phyloP scores from a whole-genome alignment of 495 filamentous ascomycete species.

The Penicillium roqueforti region DNA sequence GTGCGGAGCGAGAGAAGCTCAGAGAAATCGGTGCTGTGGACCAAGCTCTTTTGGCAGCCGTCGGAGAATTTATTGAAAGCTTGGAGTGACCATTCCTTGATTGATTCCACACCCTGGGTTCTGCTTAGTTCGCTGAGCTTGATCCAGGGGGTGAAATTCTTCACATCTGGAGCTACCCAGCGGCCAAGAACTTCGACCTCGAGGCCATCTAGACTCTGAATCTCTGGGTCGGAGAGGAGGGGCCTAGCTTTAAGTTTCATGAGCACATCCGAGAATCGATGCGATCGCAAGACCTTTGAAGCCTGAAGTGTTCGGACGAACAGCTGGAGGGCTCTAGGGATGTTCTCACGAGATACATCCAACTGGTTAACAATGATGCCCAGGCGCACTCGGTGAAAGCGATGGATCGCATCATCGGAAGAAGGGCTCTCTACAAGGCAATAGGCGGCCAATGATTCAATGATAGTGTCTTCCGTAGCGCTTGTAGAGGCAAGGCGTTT shows the following conservation, averaged over 20 bases:
- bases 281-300: constrained; percentile 69
- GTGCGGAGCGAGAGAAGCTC: constrained; percentile 64
- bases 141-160: constrained; percentile 85
- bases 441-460: constrained; percentile 75
- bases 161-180: constrained; percentile 81
- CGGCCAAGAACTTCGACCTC: constrained; percentile 75
- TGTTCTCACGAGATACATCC: constrained; percentile 39
- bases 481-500: constrained; percentile 55
- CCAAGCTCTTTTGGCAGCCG: constrained; percentile 54
- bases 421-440: constrained; percentile 78
- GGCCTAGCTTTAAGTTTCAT: constrained; percentile 62
- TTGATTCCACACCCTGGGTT: constrained; percentile 57
- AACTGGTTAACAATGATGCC: constrained; percentile 61
- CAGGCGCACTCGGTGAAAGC: constrained; percentile 74
- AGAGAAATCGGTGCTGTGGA: constrained; percentile 56
- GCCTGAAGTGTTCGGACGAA: constrained; percentile 75
- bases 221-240: constrained; percentile 63
- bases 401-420: constrained; percentile 70
- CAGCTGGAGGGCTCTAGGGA: constrained; percentile 60
- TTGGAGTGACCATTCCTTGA: constrained; percentile 68
- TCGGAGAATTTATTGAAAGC: constrained; percentile 62
- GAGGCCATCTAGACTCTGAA: constrained; percentile 62
- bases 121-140: constrained; percentile 74
- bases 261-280: constrained; percentile 66
- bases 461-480: constrained; percentile 50